phyloP scores from a whole-genome alignment of 352 stramenopile species.

The Phytophthora nicotianae region DNA sequence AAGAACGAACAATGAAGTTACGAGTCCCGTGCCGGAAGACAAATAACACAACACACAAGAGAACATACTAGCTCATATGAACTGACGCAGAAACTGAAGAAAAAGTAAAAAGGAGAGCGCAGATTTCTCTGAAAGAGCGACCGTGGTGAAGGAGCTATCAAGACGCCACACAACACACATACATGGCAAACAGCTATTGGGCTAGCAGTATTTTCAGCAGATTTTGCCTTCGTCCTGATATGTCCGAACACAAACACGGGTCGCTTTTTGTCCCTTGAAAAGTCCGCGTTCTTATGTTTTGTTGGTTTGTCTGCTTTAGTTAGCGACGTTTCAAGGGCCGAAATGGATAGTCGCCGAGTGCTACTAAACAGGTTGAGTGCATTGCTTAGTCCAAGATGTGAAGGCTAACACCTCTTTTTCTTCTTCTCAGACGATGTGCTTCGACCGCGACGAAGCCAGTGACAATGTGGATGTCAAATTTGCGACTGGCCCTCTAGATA shows the following conservation, averaged over 20 bases:
- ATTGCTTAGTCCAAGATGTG: neutral
- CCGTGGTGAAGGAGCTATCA: conserved; percentile 8
- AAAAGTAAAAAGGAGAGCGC: conserved; percentile 15
- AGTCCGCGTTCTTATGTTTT: conserved; percentile 10
- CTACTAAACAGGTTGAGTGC: neutral
- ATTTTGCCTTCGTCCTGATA: conserved; percentile 16
- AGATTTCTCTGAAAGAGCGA: conserved; percentile 18
- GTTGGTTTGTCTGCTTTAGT: conserved; percentile 9
- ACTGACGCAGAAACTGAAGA: conserved; percentile 24
- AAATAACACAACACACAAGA: conserved; percentile 33
- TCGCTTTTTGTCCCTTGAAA: conserved; percentile 28
- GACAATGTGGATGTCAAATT: neutral
- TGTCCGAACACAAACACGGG: conserved; percentile 27
- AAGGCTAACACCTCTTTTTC: neutral
- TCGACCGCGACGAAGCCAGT: conserved; percentile 4
- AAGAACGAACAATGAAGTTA: conserved; percentile 23
- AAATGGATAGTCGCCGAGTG: conserved; percentile 2
- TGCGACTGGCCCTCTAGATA: neutral
- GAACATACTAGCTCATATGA: conserved; percentile 27
- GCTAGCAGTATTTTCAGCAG: conserved; percentile 21
- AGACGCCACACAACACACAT: conserved; percentile 37
- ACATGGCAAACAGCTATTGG: conserved; percentile 16
- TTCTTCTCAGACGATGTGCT: conserved; percentile 6
- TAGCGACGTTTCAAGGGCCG: conserved; percentile 27
- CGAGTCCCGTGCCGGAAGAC: conserved; percentile 18